A percentile compares a stretch with the other conserved stretches of the same genome.
These are phyloP conservation scores for Lolium perenne DNA, from an alignment of 176 grass and related monocot genomes.

Conservation along the genomic window DNA sequence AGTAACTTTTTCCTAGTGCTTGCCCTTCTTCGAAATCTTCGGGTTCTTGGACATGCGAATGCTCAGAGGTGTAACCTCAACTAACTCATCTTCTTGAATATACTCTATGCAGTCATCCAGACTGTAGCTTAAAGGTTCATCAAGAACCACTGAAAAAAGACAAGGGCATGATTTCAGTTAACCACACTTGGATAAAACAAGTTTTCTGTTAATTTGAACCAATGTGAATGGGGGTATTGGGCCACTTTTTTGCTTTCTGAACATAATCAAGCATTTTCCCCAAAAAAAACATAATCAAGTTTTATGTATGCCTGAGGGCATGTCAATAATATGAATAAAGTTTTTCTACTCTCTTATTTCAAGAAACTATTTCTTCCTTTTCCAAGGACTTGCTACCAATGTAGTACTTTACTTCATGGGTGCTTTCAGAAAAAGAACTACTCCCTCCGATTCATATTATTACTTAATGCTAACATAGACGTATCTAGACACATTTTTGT, in stretches of 20 bases:
- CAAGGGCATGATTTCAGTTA: slow-evolving; percentile 34
- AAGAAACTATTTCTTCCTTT: neutral
- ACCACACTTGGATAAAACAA: neutral
- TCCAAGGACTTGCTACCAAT: neutral
- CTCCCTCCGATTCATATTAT: too few relatives aligned
- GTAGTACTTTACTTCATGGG: neutral
- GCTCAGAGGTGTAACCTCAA: slow-evolving; percentile 83
- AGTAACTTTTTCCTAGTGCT: neutral
- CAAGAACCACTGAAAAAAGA: slow-evolving; percentile 81
- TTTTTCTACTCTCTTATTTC: neutral
- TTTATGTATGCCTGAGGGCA: neutral
- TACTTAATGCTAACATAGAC: too few relatives aligned
- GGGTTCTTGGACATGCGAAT: slow-evolving; percentile 94
- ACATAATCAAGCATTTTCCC: neutral
- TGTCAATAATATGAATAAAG: neutral
- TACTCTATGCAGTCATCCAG: slow-evolving; percentile 99
- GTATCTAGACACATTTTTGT: too few relatives aligned
- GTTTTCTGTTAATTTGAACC: neutral
- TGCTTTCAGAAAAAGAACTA: neutral
- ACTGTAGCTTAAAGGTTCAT: slow-evolving; percentile 80
- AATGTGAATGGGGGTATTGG: neutral
- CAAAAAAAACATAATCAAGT: neutral
- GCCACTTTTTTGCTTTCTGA: neutral
- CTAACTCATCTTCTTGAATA: slow-evolving; percentile 94
- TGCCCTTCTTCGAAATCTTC: slow-evolving; percentile 65